A percentile compares a stretch with the other conserved stretches of the same genome.
Conservation (phyloP, 306 rosid species). For the Vigna nakashimae region DNA sequence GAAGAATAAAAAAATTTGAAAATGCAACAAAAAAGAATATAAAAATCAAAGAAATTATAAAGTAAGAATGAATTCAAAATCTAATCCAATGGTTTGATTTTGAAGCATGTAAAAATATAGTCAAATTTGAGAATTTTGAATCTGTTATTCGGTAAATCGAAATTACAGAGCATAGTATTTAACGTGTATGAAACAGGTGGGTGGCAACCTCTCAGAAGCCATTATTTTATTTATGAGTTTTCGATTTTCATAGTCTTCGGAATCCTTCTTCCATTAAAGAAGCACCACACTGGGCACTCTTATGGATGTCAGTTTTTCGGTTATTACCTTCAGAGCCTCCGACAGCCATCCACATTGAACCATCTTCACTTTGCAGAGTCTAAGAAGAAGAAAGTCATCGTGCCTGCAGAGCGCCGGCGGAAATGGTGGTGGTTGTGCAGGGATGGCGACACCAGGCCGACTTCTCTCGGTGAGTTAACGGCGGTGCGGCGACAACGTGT, state of each 20-base stretch:
- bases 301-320: slow-evolving; percentile 87
- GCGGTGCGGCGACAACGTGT: slow-evolving; percentile 79
- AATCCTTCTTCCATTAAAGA: slow-evolving; percentile 90
- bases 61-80: too few relatives aligned
- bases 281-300: slow-evolving; percentile 87
- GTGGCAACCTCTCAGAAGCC: too few relatives aligned
- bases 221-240: background rate
- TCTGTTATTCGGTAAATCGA: too few relatives aligned
- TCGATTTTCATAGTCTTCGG: slow-evolving; percentile 64
- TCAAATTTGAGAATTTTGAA: too few relatives aligned
- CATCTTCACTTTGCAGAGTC: slow-evolving; percentile 40
- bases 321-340: slow-evolving; percentile 72
- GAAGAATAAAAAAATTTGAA: too few relatives aligned
- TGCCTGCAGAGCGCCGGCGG: slow-evolving; percentile 56
- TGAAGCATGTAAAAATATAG: too few relatives aligned
- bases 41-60: too few relatives aligned
- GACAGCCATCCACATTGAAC: slow-evolving; percentile 46
- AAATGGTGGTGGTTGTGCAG: slow-evolving; percentile 89
- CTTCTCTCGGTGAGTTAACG: slow-evolving; percentile 84
- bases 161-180: too few relatives aligned
- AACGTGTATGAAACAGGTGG: too few relatives aligned
- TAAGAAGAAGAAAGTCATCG: slow-evolving; percentile 42
- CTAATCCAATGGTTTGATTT: too few relatives aligned
- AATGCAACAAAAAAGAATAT: too few relatives aligned
- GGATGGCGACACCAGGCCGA: slow-evolving; percentile 67